Evolutionary conservation across 345 rosid genomes (phyloP).

Genomic region (Gossypium stocksii): DNA sequence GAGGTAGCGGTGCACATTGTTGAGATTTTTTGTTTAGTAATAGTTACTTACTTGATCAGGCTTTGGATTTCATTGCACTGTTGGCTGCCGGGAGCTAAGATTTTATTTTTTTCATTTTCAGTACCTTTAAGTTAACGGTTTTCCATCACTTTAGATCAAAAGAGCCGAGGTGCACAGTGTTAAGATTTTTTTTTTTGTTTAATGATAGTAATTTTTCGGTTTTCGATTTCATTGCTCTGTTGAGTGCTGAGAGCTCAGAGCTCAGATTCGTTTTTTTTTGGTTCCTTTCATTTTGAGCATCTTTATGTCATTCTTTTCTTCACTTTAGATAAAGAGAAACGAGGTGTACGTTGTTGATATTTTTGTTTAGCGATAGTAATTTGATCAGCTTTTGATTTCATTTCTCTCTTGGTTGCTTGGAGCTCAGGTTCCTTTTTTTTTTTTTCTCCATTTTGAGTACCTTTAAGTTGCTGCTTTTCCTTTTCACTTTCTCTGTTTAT

Average conservation of each 20-base stretch:
- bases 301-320: neutral
- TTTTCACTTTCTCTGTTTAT: neutral
- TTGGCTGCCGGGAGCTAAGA: no score
- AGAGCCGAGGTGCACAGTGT: neutral
- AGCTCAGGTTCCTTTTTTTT: neutral
- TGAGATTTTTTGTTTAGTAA: neutral
- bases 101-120: neutral
- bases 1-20: neutral
- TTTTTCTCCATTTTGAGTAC: neutral
- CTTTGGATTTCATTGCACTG: neutral
- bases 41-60: no score
- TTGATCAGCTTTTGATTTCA: neutral
- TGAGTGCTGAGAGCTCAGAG: neutral
- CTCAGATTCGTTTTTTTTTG: neutral
- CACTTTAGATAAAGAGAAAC: neutral
- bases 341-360: neutral
- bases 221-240: neutral
- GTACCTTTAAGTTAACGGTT: neutral
- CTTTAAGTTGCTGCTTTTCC: neutral
- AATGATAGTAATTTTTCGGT: neutral
- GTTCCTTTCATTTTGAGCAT: neutral
- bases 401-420: neutral
- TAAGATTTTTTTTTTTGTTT: neutral
- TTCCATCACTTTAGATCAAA: neutral
- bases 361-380: neutral